Conservation (phyloP, 805 yeast species). For the Kluyveromyces lactis region DNA sequence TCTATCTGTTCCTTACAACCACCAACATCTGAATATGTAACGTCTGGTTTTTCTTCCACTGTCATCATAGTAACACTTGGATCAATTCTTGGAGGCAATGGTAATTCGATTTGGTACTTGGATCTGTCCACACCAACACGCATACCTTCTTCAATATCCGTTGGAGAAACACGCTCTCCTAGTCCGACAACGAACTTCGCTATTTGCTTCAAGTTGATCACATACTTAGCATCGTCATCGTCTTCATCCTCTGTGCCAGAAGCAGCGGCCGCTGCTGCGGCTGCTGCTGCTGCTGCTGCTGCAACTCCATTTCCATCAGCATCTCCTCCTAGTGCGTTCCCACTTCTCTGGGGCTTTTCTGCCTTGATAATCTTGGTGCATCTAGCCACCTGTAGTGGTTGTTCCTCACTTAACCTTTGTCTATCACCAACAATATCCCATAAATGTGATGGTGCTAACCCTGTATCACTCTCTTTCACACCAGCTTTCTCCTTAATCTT, state of each 20-base stretch:
- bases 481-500: slow-evolving; percentile 94
- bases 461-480: slow-evolving; percentile 91
- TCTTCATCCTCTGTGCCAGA: slow-evolving; percentile 38
- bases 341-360: slow-evolving; percentile 26
- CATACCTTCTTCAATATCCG: slow-evolving; percentile 99
- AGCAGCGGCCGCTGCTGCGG: slow-evolving; percentile 4
- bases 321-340: slow-evolving; percentile 13
- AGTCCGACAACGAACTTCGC: slow-evolving; percentile 96
- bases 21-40: slow-evolving; percentile 95
- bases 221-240: slow-evolving; percentile 85
- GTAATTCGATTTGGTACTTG: slow-evolving; percentile 93
- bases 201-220: slow-evolving; percentile 93
- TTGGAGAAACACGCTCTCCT: slow-evolving; percentile 95
- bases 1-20: slow-evolving; percentile 99
- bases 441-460: slow-evolving; percentile 90
- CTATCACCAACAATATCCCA: slow-evolving; percentile 98
- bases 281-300: slow-evolving; percentile 13
- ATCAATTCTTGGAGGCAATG: slow-evolving; percentile 95
- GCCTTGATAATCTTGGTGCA: slow-evolving; percentile 93
- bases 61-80: slow-evolving; percentile 99
- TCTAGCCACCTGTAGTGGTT: slow-evolving; percentile 95
- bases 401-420: slow-evolving; percentile 87
- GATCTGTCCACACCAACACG: slow-evolving; percentile 98
- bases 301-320: slow-evolving; percentile 7
- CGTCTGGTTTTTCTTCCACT: slow-evolving; percentile 98